Evolutionary conservation across 2,329 filamentous ascomycete genomes (phyloP), one percentile per base, ranked within the genome.

Genomic region (Cordyceps pruinosa): DNA sequence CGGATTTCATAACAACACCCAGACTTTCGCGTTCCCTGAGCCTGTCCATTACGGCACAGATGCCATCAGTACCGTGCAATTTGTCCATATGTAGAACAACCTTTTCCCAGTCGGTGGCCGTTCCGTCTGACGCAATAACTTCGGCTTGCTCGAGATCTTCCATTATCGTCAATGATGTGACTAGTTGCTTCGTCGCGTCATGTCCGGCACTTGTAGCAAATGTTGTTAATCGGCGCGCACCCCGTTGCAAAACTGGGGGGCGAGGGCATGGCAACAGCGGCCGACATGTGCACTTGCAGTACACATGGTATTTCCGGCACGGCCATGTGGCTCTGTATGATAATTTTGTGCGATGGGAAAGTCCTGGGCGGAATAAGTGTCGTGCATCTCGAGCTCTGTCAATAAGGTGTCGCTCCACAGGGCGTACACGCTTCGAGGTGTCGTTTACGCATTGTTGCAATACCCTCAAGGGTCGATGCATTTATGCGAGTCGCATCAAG

Each of bases 381-480:
- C 26, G 44, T 35, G 9, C 5, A 21, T 35, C 28, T 45, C 13
- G 26, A n/a, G 34, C 42, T 48, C 34, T 41, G 44, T 26, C 32
- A 35, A 28, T 41, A 15, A 9, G 19, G 7, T 6, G 41, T 28
- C 7, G 34, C 19, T 28, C 42, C 13, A 23, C 12, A 26, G n/a
- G 41, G 34, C 23, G 3, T 17, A 56, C 30, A 34, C 52, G n/a
- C 44, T 25, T 39, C 34, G 52, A 41, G 41, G 44, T 37, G n/a
- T 23, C 34, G 52, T n/a, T 25, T 41, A 13, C 44, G 52, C 52
- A 46, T 39, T 48, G 42, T 47, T 41, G 52, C 34, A 56, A 48
- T 30, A 42, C 44, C 41, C 52, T 45, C 44, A 34, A 39, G 30
- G 52, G 44, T 32, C 9, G 52, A 56, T 25, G 52, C 52, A 56